Base-by-base conservation (phyloP, 2,329 filamentous ascomycete species). In the Ophiognomonia clavigignenti-juglandacearum region DNA sequence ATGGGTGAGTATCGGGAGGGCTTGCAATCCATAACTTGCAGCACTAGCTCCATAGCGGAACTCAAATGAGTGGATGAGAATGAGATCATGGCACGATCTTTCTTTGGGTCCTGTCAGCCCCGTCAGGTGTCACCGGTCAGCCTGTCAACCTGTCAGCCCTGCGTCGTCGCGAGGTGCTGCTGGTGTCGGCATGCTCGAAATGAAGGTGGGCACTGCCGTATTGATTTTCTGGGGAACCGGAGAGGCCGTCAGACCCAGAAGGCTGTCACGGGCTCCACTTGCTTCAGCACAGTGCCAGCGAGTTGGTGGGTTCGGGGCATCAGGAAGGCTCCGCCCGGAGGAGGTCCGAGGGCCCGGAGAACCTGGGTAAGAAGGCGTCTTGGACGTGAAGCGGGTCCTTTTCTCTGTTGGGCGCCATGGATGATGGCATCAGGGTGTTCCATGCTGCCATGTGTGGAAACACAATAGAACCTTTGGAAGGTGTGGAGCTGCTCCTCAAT, bases 201-300 rank as follows among this genome's bases (percentile, higher is more conserved):
- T 52, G 46, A 40, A 29, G 19, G 50, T 52, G 50, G 50, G 34
- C 50, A 40, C 19, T 37, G 29, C 34, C 18, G 46, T 45, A 42
- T 35, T 36, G 23, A 48, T 32, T 49, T 48, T 51, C 49, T 51
- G 49, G 49, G 46, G 46, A 51, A 49, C 45, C 50, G 50, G 50
- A 46, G 37, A 52, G 39, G 50, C 50, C 50, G 50, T 52, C 44
- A 47, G 42, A 35, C 29, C 45, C 34, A 48, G 46, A 39, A 27
- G 39, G 46, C 42, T 41, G 50, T 45, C 42, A 39, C 10, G n/a
- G n/a, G n/a, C n/a, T n/a, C n/a, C 18, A n/a, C 26, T 36, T 13
- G 10, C 7, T 11, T 4, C 13, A 36, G 16, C 50, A 52, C 50
- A 52, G 50, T 52, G 50, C 50, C 35, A 48, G 29, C 45, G 45